These are phyloP conservation scores for Diaporthe citrichinensis DNA, from an alignment of 2,329 filamentous ascomycete species.

Conservation along the genomic window DNA sequence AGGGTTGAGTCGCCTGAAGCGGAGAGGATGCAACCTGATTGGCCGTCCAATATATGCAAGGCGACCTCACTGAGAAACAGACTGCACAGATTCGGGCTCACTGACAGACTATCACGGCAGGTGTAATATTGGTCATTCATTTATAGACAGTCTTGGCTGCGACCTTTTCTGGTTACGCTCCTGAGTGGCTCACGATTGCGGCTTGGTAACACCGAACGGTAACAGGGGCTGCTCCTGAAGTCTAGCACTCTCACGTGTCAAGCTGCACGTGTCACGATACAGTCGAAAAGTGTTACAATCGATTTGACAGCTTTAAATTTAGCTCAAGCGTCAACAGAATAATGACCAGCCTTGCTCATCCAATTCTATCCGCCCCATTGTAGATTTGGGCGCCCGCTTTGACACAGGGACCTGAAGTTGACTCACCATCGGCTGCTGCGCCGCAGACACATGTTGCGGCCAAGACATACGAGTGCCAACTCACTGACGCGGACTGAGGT, in stretches of 20 bases:
- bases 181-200: background rate
- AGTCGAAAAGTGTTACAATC: background rate
- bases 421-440: background rate
- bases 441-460: background rate
- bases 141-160: background rate
- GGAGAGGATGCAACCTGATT: slow-evolving; percentile 19
- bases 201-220: background rate
- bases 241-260: background rate
- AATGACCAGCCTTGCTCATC: background rate
- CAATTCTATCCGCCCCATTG: background rate
- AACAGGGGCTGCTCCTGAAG: background rate
- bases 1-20: background rate
- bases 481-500: background rate
- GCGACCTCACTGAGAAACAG: background rate
- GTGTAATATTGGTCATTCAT: background rate
- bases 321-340: background rate
- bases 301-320: background rate
- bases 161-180: background rate
- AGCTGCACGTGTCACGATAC: background rate
- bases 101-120: background rate
- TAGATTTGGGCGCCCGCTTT: background rate
- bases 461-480: background rate
- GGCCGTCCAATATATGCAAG: slow-evolving; percentile 11
- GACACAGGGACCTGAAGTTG: background rate
- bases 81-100: background rate